Conservation (phyloP, 1,284 basidiomycete genomes). For the Trametes hirsuta region DNA sequence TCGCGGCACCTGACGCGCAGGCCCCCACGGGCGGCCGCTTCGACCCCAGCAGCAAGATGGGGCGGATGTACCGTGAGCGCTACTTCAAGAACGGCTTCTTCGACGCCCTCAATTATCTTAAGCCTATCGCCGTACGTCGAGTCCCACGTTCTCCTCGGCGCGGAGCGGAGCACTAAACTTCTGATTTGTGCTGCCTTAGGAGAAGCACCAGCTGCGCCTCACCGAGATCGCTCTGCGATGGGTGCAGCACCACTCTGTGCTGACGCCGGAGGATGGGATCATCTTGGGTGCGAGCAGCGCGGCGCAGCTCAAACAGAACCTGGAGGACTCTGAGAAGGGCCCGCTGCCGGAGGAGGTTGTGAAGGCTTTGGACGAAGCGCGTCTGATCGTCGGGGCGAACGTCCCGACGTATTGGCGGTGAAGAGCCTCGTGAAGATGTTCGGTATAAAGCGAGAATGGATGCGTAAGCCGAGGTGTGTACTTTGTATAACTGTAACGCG, state of each 20-base stretch:
- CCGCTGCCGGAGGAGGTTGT: constrained; percentile 55
- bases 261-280: constrained; percentile 45
- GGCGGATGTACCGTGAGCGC: constrained; percentile 43
- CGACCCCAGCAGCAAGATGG: constrained; percentile 36
- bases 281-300: constrained; percentile 44
- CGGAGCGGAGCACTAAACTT: not conserved
- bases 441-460: not conserved
- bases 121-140: constrained; percentile 37
- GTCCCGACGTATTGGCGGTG: constrained; percentile 56
- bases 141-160: not conserved
- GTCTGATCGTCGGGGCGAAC: constrained; percentile 45
- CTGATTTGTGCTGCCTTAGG: constrained; percentile 22
- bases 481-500: too few relatives aligned
- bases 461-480: not conserved
- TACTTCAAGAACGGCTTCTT: constrained; percentile 51
- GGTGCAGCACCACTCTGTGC: constrained; percentile 48
- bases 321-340: constrained; percentile 47
- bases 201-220: constrained; percentile 44
- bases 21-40: constrained; percentile 39
- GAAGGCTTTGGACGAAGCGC: constrained; percentile 54
- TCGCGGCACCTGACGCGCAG: constrained; percentile 37
- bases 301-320: constrained; percentile 43
- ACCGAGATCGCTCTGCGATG: constrained; percentile 50
- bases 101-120: constrained; percentile 46
- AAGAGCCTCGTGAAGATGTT: constrained; percentile 2